Base-by-base conservation (phyloP, 2,329 filamentous ascomycete species). In the Diplodia mutila region DNA sequence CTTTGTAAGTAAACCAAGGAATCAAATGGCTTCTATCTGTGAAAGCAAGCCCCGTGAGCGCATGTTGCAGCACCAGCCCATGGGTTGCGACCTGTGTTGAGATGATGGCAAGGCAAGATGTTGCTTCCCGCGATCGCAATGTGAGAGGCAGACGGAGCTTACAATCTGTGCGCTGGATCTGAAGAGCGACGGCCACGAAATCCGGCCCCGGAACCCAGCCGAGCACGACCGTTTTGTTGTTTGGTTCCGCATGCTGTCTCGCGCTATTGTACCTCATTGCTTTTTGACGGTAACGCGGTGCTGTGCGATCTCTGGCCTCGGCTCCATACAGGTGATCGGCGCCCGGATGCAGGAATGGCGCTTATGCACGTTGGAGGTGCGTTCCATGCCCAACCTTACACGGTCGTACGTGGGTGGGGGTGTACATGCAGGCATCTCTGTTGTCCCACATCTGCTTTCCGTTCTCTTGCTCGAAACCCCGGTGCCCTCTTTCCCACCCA, bases 1-100 rank as follows among this genome's bases (percentile, higher is more conserved):
- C 68, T 63, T 52, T 70, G 63, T 69, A 68, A 68, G 65, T 66
- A 59, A 57, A 25, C 53, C 34, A 23, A n/a, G 34, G 16, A 49
- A 51, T 66, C 52, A 9, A 57, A 37, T 49, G 18, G 23, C 34
- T 32, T 49, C 27, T 27, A 11, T 21, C 8, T 27, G 25, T 9
- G 14, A 12, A 32, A 34, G 21, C 49, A 39, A 29, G 51, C 29
- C 32, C 23, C 39, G 14, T 27, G 14, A 39, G 64, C 49, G 53
- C 29, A 14, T 25, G 21, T 55, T 48, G 63, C 51, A 65, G 29
- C 59, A 34, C 39, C 59, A 34, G 21, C 29, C 16, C 37, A n/a
- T 46, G 16, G 49, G 46, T 12, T 63, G 59, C 34, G n/a, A 37
- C 39, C n/a, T 63, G n/a, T 51, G 27, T 48, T 6, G 59, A 51